Base-by-base conservation (phyloP, 2,329 filamentous ascomycete genomes). In the Venturia aucupariae region DNA sequence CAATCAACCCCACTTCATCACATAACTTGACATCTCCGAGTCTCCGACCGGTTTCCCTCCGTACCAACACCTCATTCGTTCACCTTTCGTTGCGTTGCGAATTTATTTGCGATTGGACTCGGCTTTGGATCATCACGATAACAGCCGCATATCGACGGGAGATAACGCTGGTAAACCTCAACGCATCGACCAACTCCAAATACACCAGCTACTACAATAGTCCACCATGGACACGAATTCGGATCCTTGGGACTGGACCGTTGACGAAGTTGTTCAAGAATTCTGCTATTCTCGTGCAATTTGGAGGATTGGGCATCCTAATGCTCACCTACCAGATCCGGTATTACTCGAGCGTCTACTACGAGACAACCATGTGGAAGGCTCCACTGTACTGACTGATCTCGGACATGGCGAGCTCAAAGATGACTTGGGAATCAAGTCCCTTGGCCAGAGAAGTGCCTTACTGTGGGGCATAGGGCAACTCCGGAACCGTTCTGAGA, bases 221-320 rank as follows among this genome's bases (percentile, higher is more conserved):
- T 54, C 24, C 32, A 54, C 66, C 62, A 74, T 74, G 60, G 72
- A 74, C 19, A 72, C 75, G 17, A 44, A 27, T 22, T 38, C 59
- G 64, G 90, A 96, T 75, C 90, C 91, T n/a, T 88, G 86, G 73
- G 71, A 81, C 63, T 96, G 91, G 91, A 82, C 82, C 42, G 79
- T 86, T 39, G 84, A 88, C 44, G 81, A 85, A 42, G 84, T 95
- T 13, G 82, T 89, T 11, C 72, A 79, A 19, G 86, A 87, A 70
- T 78, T 95, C 3, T 90, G 87, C 71, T 79, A 81, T 27, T 70
- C 77, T 1, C 71, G 78, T 3, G 77, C 78, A 60, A 80, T 83
- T 11, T 71, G 59, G 44, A 72, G 84, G 82, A 81, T 68, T 68
- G 48, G 71, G 72, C 63, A 74, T 75, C 60, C 74, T 48, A 67